These are phyloP conservation scores for Pyropia yezoensis DNA, from an alignment of 23 red algal genomes.

Conservation along the genomic window DNA sequence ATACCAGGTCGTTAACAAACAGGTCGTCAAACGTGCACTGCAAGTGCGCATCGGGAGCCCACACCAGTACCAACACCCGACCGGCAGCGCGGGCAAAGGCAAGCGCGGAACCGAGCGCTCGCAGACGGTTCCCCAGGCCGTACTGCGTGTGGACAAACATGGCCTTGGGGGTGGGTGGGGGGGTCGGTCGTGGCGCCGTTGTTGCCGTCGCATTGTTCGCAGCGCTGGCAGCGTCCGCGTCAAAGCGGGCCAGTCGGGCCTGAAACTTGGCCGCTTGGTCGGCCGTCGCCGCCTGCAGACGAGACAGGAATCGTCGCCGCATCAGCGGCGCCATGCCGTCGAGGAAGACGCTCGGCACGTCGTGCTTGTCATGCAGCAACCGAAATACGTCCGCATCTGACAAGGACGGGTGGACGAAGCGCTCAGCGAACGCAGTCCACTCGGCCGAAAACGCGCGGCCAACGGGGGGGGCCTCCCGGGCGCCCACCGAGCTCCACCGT, in stretches of 20 bases:
- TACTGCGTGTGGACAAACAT: slow-evolving; percentile 67
- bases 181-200: slow-evolving; percentile 9
- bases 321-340: slow-evolving; percentile 27
- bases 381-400: slow-evolving; percentile 3
- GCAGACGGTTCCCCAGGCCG: slow-evolving; percentile 64
- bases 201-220: no score
- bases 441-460: slow-evolving; percentile 15
- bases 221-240: no score
- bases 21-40: slow-evolving; percentile 50
- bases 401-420: neutral
- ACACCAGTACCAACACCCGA: slow-evolving; percentile 46
- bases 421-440: no score
- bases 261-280: no score
- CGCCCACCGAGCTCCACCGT: neutral
- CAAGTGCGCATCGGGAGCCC: slow-evolving; percentile 55
- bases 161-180: slow-evolving; percentile 17
- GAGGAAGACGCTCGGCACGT: slow-evolving; percentile 33
- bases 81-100: slow-evolving; percentile 54
- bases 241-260: no score
- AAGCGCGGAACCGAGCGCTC: slow-evolving; percentile 56
- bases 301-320: slow-evolving; percentile 23
- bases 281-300: slow-evolving; percentile 6
- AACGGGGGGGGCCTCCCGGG: slow-evolving; percentile 10
- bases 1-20: slow-evolving; percentile 37
- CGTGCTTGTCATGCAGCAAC: slow-evolving; percentile 17